phyloP scores from a whole-genome alignment of 108 stramenopile species.

The Cyclotella choctawhatcheeana region DNA sequence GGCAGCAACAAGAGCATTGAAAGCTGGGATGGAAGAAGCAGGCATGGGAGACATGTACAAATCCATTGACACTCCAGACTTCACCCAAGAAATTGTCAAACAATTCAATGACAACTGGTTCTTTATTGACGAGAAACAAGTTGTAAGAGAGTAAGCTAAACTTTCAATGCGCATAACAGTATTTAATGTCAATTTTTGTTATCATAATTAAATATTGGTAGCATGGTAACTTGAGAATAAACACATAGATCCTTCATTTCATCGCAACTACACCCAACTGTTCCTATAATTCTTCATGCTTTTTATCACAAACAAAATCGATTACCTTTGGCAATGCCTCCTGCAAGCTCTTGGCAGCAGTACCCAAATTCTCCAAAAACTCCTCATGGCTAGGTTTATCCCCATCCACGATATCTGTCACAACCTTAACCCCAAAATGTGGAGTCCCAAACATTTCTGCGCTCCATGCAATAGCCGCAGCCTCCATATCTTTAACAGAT shows the following conservation, averaged over 20 bases:
- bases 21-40: conserved; percentile 45
- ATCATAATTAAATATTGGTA: too few relatives aligned
- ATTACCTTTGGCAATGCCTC: conserved; percentile 88
- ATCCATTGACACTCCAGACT: conserved; percentile 50
- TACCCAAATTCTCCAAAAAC: conserved; percentile 91
- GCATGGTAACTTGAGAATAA: too few relatives aligned
- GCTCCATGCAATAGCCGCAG: conserved; percentile 93
- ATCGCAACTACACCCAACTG: not conserved
- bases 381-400: conserved; percentile 90
- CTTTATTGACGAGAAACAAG: conserved; percentile 69
- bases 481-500: conserved; percentile 97
- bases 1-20: conserved; percentile 56
- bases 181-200: too few relatives aligned
- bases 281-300: conserved; percentile 62
- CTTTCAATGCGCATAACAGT: not conserved
- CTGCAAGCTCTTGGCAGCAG: conserved; percentile 91
- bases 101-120: conserved; percentile 81
- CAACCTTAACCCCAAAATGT: conserved; percentile 95
- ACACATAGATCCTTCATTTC: not conserved
- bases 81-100: conserved; percentile 70
- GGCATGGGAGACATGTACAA: conserved; percentile 66
- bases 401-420: conserved; percentile 96
- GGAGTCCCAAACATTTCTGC: conserved; percentile 77
- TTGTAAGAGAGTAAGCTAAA: conserved; percentile 50
- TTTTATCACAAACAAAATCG: conserved; percentile 79